Percentiles rank a stretch among this genome's conserved stretches.
phyloP scores from a whole-genome alignment of 768 basidiomycete genomes.

The Sutorius australiensis region DNA sequence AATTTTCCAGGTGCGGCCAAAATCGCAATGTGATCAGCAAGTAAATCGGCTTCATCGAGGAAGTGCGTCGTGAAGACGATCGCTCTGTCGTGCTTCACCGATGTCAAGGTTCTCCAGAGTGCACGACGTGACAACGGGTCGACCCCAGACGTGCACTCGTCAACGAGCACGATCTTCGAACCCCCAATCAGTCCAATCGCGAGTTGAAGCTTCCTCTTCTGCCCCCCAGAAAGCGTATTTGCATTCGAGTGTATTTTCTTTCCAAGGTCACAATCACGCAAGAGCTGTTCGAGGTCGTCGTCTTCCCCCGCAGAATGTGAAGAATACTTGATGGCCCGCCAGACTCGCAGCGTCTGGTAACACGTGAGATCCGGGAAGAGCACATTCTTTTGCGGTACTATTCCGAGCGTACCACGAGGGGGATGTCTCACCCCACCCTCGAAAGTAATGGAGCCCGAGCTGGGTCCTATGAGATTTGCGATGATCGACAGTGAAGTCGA shows the following conservation, averaged over 20 bases:
- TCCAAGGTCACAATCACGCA: constrained; percentile 71
- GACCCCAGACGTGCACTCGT: constrained; percentile 76
- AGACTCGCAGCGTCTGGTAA: constrained; percentile 67
- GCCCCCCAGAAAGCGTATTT: constrained; percentile 67
- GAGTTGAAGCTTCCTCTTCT: constrained; percentile 81
- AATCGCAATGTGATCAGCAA: constrained; percentile 74
- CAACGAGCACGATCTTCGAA: constrained; percentile 62
- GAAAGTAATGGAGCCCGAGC: constrained; percentile 53
- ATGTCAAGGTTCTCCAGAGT: constrained; percentile 70
- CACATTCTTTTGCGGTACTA: constrained; percentile 83
- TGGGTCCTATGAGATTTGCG: constrained; percentile 56
- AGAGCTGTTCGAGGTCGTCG: constrained; percentile 60
- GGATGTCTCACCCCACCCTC: constrained; percentile 52
- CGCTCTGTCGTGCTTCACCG: constrained; percentile 60
- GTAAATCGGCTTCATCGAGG: constrained; percentile 74
- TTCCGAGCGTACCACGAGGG: constrained; percentile 63
- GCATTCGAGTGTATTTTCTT: constrained; percentile 66
- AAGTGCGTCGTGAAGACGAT: constrained; percentile 82
- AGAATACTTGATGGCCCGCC: constrained; percentile 71
- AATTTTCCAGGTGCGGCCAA: constrained; percentile 72
- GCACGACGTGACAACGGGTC: constrained; percentile 77
- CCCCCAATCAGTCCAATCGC: constrained; percentile 77
- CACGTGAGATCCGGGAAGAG: constrained; percentile 74
- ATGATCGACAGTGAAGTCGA: constrained; percentile 68
- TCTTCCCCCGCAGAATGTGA: constrained; percentile 35